These are phyloP conservation scores for Quercus lobata DNA, from an alignment of 331 rosid genomes.

Conservation along the genomic window DNA sequence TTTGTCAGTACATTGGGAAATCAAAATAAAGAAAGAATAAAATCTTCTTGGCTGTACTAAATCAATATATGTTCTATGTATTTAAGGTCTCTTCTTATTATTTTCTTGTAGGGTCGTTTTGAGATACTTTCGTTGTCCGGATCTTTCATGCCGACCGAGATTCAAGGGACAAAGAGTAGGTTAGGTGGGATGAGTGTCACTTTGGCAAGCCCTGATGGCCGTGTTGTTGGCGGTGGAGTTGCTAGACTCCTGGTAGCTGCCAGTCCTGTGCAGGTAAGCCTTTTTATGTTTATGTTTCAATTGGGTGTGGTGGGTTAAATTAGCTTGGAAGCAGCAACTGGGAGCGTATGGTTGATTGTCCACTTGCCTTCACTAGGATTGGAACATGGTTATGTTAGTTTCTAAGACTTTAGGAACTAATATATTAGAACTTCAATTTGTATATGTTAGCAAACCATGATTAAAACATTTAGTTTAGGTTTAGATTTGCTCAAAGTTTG, in stretches of 20 bases:
- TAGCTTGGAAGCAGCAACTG: not conserved
- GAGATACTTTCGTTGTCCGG: constrained; percentile 76
- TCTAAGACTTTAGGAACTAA: too few relatives aligned
- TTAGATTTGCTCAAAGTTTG: too few relatives aligned
- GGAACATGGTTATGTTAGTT: not conserved
- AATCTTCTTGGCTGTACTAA: not conserved
- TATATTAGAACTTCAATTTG: too few relatives aligned
- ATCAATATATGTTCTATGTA: not conserved
- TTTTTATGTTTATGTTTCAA: not conserved
- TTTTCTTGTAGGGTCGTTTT: constrained; percentile 62
- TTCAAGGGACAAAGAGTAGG: constrained; percentile 64
- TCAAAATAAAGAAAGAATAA: not conserved
- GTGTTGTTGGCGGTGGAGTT: constrained; percentile 71
- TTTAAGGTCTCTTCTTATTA: not conserved
- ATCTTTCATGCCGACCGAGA: constrained; percentile 73
- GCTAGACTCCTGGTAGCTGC: constrained; percentile 76
- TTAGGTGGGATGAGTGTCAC: constrained; percentile 73
- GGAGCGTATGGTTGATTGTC: not conserved
- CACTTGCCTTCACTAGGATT: not conserved
- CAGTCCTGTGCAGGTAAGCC: constrained; percentile 68
- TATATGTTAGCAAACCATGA: too few relatives aligned
- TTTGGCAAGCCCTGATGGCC: constrained; percentile 77
- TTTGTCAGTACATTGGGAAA: not conserved
- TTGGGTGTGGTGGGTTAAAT: not conserved
- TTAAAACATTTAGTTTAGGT: too few relatives aligned